Percentiles rank a stretch among this genome's conserved stretches.
phyloP scores from a whole-genome alignment of 805 yeast species.

The Starmerella vaccinii region DNA sequence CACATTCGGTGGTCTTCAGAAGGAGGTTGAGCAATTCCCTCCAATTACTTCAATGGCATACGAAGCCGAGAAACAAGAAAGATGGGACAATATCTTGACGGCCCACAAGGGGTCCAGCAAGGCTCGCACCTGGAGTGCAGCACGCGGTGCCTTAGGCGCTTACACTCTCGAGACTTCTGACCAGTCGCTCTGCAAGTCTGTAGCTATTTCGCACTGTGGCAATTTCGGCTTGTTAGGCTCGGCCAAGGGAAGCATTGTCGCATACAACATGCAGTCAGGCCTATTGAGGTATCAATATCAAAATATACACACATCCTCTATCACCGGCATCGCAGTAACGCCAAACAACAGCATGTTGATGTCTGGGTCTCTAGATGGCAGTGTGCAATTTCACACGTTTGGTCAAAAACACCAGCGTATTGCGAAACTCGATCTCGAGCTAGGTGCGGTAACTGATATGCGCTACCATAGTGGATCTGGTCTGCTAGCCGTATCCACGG shows the following conservation, averaged over 20 bases:
- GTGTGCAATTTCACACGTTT: constrained; percentile 79
- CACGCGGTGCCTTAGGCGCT: constrained; percentile 68
- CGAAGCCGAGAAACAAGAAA: constrained; percentile 65
- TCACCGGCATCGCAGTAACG: constrained; percentile 81
- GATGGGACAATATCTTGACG: constrained; percentile 89
- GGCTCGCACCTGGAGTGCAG: constrained; percentile 88
- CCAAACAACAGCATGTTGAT: constrained; percentile 85
- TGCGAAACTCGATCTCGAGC: constrained; percentile 47
- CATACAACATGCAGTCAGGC: constrained; percentile 90
- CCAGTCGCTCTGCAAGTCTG: constrained; percentile 61
- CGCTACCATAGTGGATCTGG: constrained; percentile 75
- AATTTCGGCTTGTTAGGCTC: constrained; percentile 92
- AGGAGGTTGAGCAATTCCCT: constrained; percentile 46
- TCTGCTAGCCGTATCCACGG: constrained; percentile 72
- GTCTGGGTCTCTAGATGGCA: constrained; percentile 79
- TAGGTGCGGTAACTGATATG: constrained; percentile 63
- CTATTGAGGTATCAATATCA: constrained; percentile 56
- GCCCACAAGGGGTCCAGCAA: constrained; percentile 72
- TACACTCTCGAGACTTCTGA: constrained; percentile 60
- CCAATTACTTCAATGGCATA: constrained; percentile 63
- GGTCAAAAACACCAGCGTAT: constrained; percentile 32
- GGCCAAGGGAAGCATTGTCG: constrained; percentile 70
- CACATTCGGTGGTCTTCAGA: constrained; percentile 70
- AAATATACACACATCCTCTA: constrained; percentile 51
- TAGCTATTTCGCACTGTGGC: constrained; percentile 83